Percentiles rank a stretch among this genome's conserved stretches.
These are phyloP conservation scores for Pythium dissotocum DNA, from an alignment of 352 stramenopile genomes.

Conservation along the genomic window DNA sequence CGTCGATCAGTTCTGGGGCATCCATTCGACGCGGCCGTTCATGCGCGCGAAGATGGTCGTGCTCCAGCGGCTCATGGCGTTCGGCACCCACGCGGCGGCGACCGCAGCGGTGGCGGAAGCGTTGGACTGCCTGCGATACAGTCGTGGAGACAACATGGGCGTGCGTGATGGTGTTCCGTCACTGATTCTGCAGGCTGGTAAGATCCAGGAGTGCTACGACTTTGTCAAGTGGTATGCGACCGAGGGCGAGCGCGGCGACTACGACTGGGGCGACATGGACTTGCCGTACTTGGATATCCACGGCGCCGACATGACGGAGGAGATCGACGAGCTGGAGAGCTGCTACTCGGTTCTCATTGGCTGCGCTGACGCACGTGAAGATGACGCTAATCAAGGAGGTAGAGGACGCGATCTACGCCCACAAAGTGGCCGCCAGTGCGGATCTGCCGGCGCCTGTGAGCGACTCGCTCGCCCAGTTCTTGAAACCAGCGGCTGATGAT, in stretches of 20 bases:
- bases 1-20: slow-evolving; percentile 11
- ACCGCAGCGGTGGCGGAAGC: slow-evolving; percentile 6
- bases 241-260: background rate
- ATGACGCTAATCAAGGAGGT: slow-evolving; percentile 1
- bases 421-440: background rate
- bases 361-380: slow-evolving; percentile 4
- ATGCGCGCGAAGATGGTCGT: slow-evolving; percentile 17
- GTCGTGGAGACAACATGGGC: slow-evolving; percentile 14
- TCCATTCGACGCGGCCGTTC: slow-evolving; percentile 10
- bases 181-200: background rate
- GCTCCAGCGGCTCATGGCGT: background rate
- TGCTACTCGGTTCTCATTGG: background rate
- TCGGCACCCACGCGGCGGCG: background rate
- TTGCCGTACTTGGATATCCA: slow-evolving; percentile 11
- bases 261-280: slow-evolving; percentile 5
- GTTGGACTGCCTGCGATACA: slow-evolving; percentile 13
- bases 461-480: background rate
- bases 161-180: slow-evolving; percentile 9
- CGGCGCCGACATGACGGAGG: slow-evolving; percentile 17
- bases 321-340: background rate
- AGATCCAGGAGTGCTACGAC: slow-evolving; percentile 18
- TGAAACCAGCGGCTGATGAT: background rate
- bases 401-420: slow-evolving; percentile 4
- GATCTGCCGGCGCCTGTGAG: background rate
- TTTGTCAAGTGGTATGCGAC: slow-evolving; percentile 18